Percentiles rank a stretch among this genome's conserved stretches.
phyloP scores from a whole-genome alignment of 495 filamentous ascomycete species.

The Trichoderma parareesei region DNA sequence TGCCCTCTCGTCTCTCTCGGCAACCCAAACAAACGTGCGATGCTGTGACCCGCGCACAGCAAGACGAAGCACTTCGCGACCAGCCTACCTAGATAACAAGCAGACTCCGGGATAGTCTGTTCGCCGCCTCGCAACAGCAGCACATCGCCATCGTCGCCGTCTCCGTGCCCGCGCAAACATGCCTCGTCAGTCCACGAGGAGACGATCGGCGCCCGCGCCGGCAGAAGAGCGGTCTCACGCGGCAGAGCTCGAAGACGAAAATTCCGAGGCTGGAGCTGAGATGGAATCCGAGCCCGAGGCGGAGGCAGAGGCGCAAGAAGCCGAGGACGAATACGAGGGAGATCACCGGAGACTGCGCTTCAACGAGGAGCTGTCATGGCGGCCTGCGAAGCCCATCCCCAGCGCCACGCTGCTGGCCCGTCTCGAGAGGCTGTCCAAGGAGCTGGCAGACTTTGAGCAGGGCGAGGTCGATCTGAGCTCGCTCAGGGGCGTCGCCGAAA shows the following conservation, averaged over 20 bases:
- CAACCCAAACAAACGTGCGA: background rate
- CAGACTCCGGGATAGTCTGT: background rate
- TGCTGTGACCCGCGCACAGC: slow-evolving; percentile 8
- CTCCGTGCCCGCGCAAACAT: background rate
- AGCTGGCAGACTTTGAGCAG: slow-evolving; percentile 81
- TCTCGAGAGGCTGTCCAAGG: slow-evolving; percentile 70
- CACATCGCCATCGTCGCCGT: background rate
- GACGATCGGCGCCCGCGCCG: background rate
- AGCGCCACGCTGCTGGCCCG: slow-evolving; percentile 74
- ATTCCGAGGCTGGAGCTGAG: slow-evolving; percentile 1
- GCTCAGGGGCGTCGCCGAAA: slow-evolving; percentile 75
- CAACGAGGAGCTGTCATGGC: slow-evolving; percentile 85
- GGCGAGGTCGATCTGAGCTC: slow-evolving; percentile 76
- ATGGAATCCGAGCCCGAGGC: slow-evolving; percentile 12
- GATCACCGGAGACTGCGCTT: slow-evolving; percentile 49
- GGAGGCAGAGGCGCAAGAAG: slow-evolving; percentile 23
- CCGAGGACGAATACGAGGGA: slow-evolving; percentile 7
- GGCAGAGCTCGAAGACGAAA: background rate
- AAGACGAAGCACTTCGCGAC: slow-evolving; percentile 8
- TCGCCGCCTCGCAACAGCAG: slow-evolving; percentile 1
- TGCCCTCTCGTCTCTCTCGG: background rate
- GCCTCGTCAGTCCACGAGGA: slow-evolving; percentile 5
- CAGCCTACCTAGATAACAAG: background rate
- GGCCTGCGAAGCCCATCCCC: slow-evolving; percentile 79
- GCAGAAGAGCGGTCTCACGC: background rate